These are phyloP conservation scores for Persicaria tinctoria DNA, from an alignment of 148 eudicot genomes.

Conservation along the genomic window DNA sequence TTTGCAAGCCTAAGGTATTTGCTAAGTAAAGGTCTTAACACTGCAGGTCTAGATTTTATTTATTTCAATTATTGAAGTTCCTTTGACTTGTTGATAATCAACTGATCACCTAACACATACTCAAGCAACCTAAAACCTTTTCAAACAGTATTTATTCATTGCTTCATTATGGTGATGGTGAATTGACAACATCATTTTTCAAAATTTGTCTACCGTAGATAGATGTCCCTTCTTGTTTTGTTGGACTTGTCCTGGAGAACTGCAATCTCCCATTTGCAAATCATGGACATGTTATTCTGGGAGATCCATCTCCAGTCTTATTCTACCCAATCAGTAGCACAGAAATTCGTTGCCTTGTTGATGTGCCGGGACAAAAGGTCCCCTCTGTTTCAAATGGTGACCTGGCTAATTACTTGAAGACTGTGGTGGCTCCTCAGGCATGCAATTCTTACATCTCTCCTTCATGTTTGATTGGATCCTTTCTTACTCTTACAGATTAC, in stretches of 20 bases:
- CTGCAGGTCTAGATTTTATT: background rate
- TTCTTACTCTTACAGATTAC: too few relatives aligned
- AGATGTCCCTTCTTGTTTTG: constrained; percentile 81
- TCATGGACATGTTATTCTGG: constrained; percentile 77
- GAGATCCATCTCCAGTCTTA: constrained; percentile 73
- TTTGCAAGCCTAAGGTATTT: constrained; percentile 66
- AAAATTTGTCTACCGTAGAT: constrained; percentile 33
- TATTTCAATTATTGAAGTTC: background rate
- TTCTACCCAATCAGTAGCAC: constrained; percentile 77
- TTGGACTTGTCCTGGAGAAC: constrained; percentile 78
- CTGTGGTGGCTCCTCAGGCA: constrained; percentile 70
- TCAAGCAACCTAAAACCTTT: background rate
- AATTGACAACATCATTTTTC: background rate
- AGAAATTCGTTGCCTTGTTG: constrained; percentile 78
- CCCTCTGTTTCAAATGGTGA: constrained; percentile 83
- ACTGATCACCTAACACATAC: background rate
- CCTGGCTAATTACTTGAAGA: constrained; percentile 65
- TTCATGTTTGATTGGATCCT: background rate
- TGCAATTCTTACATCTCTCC: background rate
- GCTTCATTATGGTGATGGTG: background rate
- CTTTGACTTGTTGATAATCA: background rate
- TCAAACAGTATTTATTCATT: background rate
- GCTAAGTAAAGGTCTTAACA: background rate
- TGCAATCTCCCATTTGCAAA: constrained; percentile 63
- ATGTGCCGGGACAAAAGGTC: constrained; percentile 82